A percentile compares a stretch with the other conserved stretches of the same genome.
These are phyloP conservation scores for Desmodesmus armatus DNA, from an alignment of 139 green algal species.

Conservation along the genomic window DNA sequence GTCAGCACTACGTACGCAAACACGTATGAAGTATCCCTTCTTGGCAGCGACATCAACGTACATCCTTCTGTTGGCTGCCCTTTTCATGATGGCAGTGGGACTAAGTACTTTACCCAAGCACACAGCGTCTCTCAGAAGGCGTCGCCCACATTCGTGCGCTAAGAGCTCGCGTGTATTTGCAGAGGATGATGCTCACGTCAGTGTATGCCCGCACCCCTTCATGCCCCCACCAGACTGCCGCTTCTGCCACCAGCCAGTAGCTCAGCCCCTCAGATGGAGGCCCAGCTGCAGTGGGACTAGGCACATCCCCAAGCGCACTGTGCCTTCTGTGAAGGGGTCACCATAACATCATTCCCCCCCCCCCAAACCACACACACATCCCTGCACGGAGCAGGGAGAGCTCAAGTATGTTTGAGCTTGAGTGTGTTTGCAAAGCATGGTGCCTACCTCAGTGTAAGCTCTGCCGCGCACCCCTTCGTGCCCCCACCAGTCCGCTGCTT, in stretches of 20 bases:
- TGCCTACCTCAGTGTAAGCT: constrained; percentile 57
- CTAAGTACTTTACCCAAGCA: no score
- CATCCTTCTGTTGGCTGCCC: no score
- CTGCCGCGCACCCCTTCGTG: constrained; percentile 54
- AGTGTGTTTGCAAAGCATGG: neutral
- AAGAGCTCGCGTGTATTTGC: neutral
- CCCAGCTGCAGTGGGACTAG: no score
- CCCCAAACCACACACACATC: no score
- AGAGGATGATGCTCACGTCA: constrained; percentile 49
- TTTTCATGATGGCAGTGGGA: no score
- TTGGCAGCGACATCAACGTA: neutral
- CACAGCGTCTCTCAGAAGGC: no score
- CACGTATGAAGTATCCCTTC: neutral
- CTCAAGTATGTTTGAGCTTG: no score
- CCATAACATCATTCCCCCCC: no score
- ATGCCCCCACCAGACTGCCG: constrained; percentile 73
- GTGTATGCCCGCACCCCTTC: constrained; percentile 56
- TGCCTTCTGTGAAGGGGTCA: no score
- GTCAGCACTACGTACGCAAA: no score
- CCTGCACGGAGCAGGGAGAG: constrained; percentile 33
- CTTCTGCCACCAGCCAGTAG: constrained; percentile 77
- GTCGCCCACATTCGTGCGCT: no score
- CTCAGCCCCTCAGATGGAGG: constrained; percentile 78
- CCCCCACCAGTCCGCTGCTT: constrained; percentile 75
- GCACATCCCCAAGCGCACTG: no score